A percentile compares a stretch with the other conserved stretches of the same genome.
Conservation (phyloP, 2,329 filamentous ascomycete species). For the Aulographum hederae region DNA sequence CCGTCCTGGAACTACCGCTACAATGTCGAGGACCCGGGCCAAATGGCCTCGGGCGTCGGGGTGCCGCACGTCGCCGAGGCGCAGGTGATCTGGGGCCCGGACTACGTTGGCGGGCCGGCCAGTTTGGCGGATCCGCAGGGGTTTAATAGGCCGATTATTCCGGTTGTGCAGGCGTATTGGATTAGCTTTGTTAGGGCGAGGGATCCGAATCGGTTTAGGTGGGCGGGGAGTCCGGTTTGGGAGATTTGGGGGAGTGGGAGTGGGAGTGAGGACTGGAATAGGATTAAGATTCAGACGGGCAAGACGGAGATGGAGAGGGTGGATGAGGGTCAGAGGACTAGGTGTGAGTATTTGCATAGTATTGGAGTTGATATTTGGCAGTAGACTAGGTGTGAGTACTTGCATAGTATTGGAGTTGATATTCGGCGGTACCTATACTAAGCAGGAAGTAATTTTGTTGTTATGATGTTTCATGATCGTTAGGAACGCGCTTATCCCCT, state of each 20-base stretch:
- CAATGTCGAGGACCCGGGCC: slow-evolving; percentile 41
- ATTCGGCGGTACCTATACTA: neutral
- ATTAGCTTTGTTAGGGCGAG: slow-evolving; percentile 49
- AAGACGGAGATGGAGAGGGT: neutral
- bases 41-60: slow-evolving; percentile 18
- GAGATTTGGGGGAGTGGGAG: no score
- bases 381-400: neutral
- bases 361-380: neutral
- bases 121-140: neutral
- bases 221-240: neutral
- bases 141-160: slow-evolving; percentile 28
- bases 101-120: slow-evolving; percentile 17
- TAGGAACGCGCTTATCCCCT: no score
- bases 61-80: slow-evolving; percentile 1
- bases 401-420: no score
- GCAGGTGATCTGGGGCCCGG: neutral
- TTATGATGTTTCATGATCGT: no score
- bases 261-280: no score
- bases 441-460: no score
- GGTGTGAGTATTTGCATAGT: no score
- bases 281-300: neutral
- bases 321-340: neutral
- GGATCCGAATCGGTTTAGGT: slow-evolving; percentile 43
- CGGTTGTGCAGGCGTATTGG: slow-evolving; percentile 53
- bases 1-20: slow-evolving; percentile 51